Evolutionary conservation across 495 filamentous ascomycete species (phyloP).

Genomic region (Tuber calosporum): DNA sequence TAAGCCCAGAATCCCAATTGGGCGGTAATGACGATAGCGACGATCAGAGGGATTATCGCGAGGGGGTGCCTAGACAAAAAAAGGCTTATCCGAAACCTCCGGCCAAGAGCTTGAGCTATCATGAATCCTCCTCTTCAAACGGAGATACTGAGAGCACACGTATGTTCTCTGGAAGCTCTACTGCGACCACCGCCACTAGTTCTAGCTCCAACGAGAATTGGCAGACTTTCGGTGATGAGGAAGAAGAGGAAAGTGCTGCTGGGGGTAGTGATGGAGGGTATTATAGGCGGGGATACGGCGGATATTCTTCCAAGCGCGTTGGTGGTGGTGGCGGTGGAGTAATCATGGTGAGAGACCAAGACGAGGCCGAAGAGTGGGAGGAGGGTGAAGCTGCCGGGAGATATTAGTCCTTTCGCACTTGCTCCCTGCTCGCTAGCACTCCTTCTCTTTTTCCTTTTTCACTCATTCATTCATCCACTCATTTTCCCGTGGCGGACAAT

Average conservation of each 20-base stretch:
- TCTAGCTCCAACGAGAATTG: neutral
- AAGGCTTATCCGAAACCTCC: neutral
- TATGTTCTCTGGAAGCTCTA: neutral
- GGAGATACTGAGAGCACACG: neutral
- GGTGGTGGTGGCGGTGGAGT: neutral
- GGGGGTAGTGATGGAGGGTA: neutral
- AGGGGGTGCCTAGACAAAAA: neutral
- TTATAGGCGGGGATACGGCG: neutral
- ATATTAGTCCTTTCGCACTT: neutral
- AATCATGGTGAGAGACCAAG: neutral
- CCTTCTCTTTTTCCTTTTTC: neutral
- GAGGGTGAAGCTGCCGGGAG: neutral
- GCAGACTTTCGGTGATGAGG: neutral
- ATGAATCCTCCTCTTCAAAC: neutral
- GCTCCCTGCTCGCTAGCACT: neutral
- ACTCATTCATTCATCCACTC: neutral
- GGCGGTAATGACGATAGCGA: neutral
- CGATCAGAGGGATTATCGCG: neutral
- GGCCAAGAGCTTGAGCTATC: neutral
- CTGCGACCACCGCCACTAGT: neutral
- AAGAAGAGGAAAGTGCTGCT: neutral
- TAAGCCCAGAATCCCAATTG: constrained; percentile 3
- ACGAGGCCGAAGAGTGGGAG: neutral
- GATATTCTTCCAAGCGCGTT: neutral
- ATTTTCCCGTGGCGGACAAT: neutral